Conservation (phyloP, 2,329 filamentous ascomycete species). For the Cephalotrichum gorgonifer region DNA sequence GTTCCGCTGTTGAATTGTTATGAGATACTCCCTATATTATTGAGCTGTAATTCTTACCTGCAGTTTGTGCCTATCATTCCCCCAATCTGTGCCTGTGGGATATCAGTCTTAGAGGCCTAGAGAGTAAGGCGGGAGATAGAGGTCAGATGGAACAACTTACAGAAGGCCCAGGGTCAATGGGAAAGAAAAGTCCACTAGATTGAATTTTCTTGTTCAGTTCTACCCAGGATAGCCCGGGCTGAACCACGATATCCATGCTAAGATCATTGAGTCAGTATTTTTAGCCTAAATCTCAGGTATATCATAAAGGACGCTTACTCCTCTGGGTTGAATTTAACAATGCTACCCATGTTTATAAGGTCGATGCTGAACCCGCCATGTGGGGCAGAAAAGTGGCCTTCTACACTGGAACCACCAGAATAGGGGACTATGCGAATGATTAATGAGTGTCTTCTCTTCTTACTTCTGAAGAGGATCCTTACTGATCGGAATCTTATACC, state of each 20-base stretch:
- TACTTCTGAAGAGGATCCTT: too few species aligned
- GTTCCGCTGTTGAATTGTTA: conserved; percentile 37
- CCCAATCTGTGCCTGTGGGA: conserved; percentile 53
- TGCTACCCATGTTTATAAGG: conserved; percentile 77
- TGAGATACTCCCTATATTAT: too few species aligned
- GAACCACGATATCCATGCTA: conserved; percentile 77
- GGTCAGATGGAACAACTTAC: not conserved
- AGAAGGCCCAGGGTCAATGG: conserved; percentile 66
- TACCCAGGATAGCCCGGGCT: conserved; percentile 89
- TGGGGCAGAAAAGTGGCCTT: conserved; percentile 83
- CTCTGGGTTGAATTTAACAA: conserved; percentile 67
- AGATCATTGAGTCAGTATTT: too few species aligned
- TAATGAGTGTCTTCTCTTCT: too few species aligned
- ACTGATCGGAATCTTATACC: conserved; percentile 68
- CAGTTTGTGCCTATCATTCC: conserved; percentile 76
- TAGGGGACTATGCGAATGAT: conserved; percentile 44
- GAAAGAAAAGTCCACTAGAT: conserved; percentile 74
- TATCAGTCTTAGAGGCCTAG: not conserved
- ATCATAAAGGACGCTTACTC: conserved; percentile 29
- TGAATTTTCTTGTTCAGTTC: conserved; percentile 64
- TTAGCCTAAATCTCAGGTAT: too few species aligned
- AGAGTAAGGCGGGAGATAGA: not conserved
- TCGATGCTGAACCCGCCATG: conserved; percentile 83
- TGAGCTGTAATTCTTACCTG: conserved; percentile 21
- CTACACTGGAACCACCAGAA: conserved; percentile 75